phyloP scores from a whole-genome alignment of 2,329 filamentous ascomycete species.

The Diaporthe nobilis region DNA sequence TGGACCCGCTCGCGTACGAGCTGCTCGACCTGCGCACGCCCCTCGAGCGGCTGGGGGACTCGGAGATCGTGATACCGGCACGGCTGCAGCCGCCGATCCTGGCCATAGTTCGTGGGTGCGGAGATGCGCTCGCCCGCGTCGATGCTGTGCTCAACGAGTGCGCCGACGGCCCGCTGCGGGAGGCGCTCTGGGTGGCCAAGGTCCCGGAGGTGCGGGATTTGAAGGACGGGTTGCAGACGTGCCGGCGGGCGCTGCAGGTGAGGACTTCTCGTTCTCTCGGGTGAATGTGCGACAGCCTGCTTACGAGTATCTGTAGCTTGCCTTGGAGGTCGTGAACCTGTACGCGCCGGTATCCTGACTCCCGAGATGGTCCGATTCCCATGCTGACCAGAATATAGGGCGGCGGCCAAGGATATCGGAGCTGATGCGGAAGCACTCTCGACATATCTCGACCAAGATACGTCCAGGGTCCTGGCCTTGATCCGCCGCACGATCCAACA shows the following conservation, averaged over 20 bases:
- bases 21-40: constrained; percentile 36
- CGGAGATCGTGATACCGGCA: constrained; percentile 35
- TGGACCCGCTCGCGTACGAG: constrained; percentile 39
- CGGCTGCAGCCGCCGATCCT: constrained; percentile 32
- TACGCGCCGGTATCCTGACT: background rate
- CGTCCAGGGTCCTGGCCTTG: constrained; percentile 30
- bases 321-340: constrained; percentile 38
- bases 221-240: constrained; percentile 33
- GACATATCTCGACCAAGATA: constrained; percentile 37
- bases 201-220: constrained; percentile 26
- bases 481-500: constrained; percentile 36
- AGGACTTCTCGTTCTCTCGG: background rate
- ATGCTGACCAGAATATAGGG: constrained; percentile 16
- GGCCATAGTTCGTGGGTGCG: constrained; percentile 35
- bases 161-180: constrained; percentile 16
- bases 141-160: constrained; percentile 30
- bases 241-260: constrained; percentile 37
- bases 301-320: constrained; percentile 23
- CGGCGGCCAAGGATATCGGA: constrained; percentile 31
- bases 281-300: background rate
- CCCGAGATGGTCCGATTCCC: background rate
- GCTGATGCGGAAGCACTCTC: constrained; percentile 21
- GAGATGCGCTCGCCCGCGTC: constrained; percentile 38
- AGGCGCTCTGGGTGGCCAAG: constrained; percentile 23
- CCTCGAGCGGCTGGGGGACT: constrained; percentile 37